Base-by-base conservation (phyloP, 1,284 basidiomycete genomes). In the Ganoderma lucidum region DNA sequence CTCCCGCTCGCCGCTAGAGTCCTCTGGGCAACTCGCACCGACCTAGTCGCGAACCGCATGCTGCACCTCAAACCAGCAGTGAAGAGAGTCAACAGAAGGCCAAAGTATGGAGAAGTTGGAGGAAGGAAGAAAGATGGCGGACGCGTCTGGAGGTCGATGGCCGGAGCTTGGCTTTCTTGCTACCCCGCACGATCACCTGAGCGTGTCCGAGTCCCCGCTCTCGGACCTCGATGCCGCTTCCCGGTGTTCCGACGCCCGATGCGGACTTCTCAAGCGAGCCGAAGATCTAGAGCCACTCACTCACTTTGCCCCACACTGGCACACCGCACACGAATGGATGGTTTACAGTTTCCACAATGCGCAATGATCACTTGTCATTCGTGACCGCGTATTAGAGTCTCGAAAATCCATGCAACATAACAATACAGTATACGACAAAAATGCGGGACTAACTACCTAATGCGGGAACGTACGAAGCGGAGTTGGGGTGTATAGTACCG, bases 401-500 rank as follows among this genome's bases (percentile, higher is more conserved):
- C 41, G 17, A n/a, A 28, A 44, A 65, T 73, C 72, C 70, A 65
- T 69, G 72, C 68, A 70, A 73, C 66, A 73, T 73, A 73, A 71
- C 67, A 69, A 73, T 71, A 73, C 72, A 73, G 32, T 68, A 69
- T 61, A 71, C 59, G 59, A 30, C 59, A 41, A 42, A 61, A 61
- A 28, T 39, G 59, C n/a, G 66, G 56, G 60, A 67, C 60, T 51
- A 63, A 65, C 68, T 71, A 68, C 67, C 69, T 73, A 70, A 53
- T 56, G 53, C 63, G 61, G 23, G 71, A 62, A 63, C 70, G 68
- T 71, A 73, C 62, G 63, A 53, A 60, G 66, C 66, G 64, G 70
- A 73, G 72, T 73, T 68, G 72, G 68, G 70, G 62, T 65, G 60
- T 64, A 64, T 59, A 45, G 62, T 62, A 70, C 42, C 68, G 68